A percentile compares a stretch with the other conserved stretches of the same genome.
These are phyloP conservation scores for Paraphoma chrysanthemicola DNA, from an alignment of 2,329 filamentous ascomycete species.

Conservation along the genomic window DNA sequence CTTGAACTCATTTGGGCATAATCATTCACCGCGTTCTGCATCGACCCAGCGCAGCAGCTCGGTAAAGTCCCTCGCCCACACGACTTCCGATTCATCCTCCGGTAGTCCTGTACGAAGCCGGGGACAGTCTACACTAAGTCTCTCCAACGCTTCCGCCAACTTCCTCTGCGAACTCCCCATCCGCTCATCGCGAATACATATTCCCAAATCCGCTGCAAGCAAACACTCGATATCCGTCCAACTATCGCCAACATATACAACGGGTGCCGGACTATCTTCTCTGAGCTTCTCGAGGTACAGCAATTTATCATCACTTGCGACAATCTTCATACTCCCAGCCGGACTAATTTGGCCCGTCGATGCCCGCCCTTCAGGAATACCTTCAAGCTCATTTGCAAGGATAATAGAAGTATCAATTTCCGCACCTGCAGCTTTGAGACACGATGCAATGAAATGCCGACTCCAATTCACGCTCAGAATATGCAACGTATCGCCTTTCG, in stretches of 20 bases:
- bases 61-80: too few relatives aligned
- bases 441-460: conserved; percentile 48
- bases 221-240: conserved; percentile 57
- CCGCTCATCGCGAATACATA: conserved; percentile 53
- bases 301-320: conserved; percentile 52
- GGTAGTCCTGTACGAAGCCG: too few relatives aligned
- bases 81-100: too few relatives aligned
- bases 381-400: conserved; percentile 33
- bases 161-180: conserved; percentile 43
- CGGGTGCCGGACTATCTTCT: conserved; percentile 8
- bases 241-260: conserved; percentile 57
- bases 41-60: too few relatives aligned
- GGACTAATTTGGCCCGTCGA: conserved; percentile 28
- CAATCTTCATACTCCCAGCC: conserved; percentile 25
- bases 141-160: conserved; percentile 42
- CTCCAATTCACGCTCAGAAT: conserved; percentile 60
- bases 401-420: conserved; percentile 5
- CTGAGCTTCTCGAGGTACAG: conserved; percentile 26
- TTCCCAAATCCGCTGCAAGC: conserved; percentile 53
- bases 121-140: conserved; percentile 35
- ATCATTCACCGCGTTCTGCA: too few relatives aligned
- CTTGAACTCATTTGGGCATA: too few relatives aligned
- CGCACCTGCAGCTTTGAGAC: conserved; percentile 19
- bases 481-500: conserved; percentile 20
- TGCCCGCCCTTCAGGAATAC: conserved; percentile 8